These are phyloP conservation scores for Solanum bulbocastanum DNA, from an alignment of 257 asterid species.

Conservation along the genomic window DNA sequence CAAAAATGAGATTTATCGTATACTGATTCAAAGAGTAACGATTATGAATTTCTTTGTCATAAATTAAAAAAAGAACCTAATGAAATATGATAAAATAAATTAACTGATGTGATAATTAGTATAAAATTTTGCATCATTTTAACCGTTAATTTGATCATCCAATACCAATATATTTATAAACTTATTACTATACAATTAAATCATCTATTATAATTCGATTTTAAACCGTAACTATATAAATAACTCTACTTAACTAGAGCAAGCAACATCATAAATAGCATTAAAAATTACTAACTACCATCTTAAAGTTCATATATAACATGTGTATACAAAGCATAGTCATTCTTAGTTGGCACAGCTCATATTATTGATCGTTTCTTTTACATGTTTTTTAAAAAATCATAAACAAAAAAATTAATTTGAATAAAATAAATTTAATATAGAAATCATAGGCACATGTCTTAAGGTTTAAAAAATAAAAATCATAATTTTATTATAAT, in stretches of 20 bases:
- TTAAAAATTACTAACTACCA: not conserved
- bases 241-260: not conserved
- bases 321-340: not conserved
- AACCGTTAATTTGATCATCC: not conserved
- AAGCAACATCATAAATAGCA: no score
- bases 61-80: not conserved
- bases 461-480: not conserved
- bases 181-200: not conserved
- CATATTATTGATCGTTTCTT: no score
- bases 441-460: not conserved
- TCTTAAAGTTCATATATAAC: not conserved
- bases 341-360: not conserved
- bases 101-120: not conserved
- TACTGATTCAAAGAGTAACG: not conserved
- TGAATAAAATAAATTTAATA: not conserved
- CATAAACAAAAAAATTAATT: no score
- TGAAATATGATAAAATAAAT: no score
- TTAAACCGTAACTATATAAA: not conserved
- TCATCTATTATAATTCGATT: not conserved
- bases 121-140: no score
- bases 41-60: no score
- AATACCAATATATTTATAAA: not conserved
- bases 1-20: not conserved
- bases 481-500: no score
- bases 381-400: no score